A percentile compares a stretch with the other conserved stretches of the same genome.
These are phyloP conservation scores for Ceratobasidium papillatum DNA, from an alignment of 1,284 basidiomycete species.

Conservation along the genomic window DNA sequence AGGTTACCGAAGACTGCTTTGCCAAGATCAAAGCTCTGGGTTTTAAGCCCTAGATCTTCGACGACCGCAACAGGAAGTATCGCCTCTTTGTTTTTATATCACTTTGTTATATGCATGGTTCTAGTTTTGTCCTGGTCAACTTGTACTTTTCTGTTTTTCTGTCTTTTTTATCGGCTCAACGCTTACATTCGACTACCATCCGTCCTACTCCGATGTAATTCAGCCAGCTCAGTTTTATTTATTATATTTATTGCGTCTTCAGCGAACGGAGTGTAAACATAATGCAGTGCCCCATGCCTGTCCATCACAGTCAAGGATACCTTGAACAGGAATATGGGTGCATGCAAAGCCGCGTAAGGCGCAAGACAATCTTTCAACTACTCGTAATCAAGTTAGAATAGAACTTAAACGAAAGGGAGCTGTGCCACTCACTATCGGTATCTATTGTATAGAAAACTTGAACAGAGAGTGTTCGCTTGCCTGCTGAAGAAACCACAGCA, in stretches of 20 bases:
- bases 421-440: constrained; percentile 1
- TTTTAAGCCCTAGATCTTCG: no score
- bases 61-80: no score
- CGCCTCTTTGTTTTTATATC: no score
- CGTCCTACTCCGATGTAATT: not conserved
- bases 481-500: not conserved
- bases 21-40: no score
- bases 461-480: not conserved
- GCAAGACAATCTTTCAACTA: not conserved
- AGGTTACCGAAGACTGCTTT: no score
- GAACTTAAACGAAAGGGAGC: not conserved
- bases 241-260: not conserved
- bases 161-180: not conserved
- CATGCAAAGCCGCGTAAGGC: not conserved
- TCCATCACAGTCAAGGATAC: constrained; percentile 2
- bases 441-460: not conserved
- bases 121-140: no score
- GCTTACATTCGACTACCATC: not conserved
- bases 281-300: constrained; percentile 8
- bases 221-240: not conserved
- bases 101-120: no score
- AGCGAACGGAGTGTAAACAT: constrained; percentile 10
- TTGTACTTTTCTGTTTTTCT: no score
- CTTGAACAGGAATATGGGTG: constrained; percentile 14
- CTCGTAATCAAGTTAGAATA: not conserved